These are phyloP conservation scores for Sporothrix schenckii DNA, from an alignment of 2,329 filamentous ascomycete species.

Conservation along the genomic window DNA sequence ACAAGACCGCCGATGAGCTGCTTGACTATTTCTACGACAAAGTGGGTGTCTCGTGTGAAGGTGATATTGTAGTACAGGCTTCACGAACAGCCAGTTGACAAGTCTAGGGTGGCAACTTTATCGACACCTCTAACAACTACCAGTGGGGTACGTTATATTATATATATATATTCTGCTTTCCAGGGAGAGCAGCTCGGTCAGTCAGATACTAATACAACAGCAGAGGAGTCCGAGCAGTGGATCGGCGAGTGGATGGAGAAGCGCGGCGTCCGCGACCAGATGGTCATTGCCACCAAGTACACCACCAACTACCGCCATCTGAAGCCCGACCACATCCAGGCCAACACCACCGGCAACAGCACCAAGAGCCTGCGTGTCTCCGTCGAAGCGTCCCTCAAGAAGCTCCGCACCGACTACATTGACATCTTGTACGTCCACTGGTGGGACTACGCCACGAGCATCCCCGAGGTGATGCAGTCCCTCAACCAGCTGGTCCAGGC, in stretches of 20 bases:
- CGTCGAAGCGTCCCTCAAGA: conserved; percentile 59
- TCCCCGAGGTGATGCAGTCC: conserved; percentile 62
- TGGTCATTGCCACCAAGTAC: conserved; percentile 73
- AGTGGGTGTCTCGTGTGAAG: conserved; percentile 39
- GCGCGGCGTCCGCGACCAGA: conserved; percentile 65
- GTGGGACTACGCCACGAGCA: conserved; percentile 60
- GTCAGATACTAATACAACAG: background rate
- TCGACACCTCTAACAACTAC: conserved; percentile 72
- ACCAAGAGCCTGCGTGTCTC: conserved; percentile 63
- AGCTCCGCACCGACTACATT: conserved; percentile 69
- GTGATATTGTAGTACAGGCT: no score
- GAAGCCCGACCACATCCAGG: conserved; percentile 48
- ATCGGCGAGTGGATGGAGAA: conserved; percentile 72
- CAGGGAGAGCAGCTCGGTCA: background rate
- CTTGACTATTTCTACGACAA: conserved; percentile 67
- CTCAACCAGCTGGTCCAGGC: conserved; percentile 55
- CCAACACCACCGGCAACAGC: conserved; percentile 62
- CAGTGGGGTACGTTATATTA: conserved; percentile 55
- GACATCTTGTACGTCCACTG: conserved; percentile 61
- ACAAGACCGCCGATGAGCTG: conserved; percentile 63
- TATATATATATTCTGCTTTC: no score
- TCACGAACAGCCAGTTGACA: background rate
- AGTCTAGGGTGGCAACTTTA: conserved; percentile 63
- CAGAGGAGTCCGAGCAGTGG: conserved; percentile 63
- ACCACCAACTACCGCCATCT: conserved; percentile 59